Percentiles rank a stretch among this genome's conserved stretches.
Evolutionary conservation across 2,329 filamentous ascomycete genomes (phyloP).

Genomic region (Zelopaecilomyces penicillatus): DNA sequence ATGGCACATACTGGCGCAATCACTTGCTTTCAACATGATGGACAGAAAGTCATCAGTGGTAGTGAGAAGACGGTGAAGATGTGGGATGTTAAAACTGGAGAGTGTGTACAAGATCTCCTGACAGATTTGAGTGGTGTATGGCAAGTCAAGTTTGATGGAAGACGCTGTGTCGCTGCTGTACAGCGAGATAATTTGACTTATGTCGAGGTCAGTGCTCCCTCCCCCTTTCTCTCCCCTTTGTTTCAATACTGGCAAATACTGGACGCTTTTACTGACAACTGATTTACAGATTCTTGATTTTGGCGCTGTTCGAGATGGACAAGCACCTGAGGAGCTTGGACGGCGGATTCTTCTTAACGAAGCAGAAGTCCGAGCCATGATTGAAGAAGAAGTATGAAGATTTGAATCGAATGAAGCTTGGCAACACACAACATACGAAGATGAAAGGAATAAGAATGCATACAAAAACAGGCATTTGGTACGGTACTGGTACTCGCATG

Average conservation of each 20-base stretch:
- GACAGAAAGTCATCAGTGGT: constrained; percentile 90
- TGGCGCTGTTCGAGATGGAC: constrained; percentile 83
- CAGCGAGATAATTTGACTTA: constrained; percentile 89
- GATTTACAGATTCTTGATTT: constrained; percentile 80
- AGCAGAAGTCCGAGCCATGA: constrained; percentile 42
- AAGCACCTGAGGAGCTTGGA: constrained; percentile 67
- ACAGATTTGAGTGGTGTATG: constrained; percentile 94
- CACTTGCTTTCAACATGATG: constrained; percentile 97
- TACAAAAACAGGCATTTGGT: constrained; percentile 9
- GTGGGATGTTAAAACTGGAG: constrained; percentile 91
- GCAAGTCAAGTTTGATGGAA: constrained; percentile 97
- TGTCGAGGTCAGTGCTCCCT: constrained; percentile 65
- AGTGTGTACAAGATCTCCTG: constrained; percentile 85
- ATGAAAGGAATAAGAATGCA: constrained; percentile 8
- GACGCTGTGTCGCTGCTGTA: constrained; percentile 90
- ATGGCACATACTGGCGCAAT: constrained; percentile 95
- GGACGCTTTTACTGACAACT: background rate
- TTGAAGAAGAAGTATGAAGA: constrained; percentile 34
- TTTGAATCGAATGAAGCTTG: background rate
- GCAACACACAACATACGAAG: constrained; percentile 1
- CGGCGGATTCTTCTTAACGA: constrained; percentile 63
- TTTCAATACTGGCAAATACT: constrained; percentile 1
- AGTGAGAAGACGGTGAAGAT: constrained; percentile 95
- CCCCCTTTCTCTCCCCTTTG: too few relatives aligned
- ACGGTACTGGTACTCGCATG: constrained; percentile 8